Evolutionary conservation across 2,329 filamentous ascomycete genomes (phyloP).

Genomic region (Phyllosticta capitalensis): DNA sequence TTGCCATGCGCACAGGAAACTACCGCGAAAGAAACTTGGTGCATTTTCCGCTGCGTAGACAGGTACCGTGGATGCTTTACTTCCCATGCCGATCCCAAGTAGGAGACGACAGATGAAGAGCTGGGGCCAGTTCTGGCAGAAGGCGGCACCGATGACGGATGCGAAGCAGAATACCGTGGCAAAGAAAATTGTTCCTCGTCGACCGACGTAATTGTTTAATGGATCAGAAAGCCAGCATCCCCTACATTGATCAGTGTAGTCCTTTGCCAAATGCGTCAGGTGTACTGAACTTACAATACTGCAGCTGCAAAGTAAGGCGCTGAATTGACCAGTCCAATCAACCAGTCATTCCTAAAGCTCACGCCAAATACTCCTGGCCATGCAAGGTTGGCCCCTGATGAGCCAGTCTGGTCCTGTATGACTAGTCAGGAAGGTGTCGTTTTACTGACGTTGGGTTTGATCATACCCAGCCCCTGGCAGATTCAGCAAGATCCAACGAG

Average conservation of each 20-base stretch:
- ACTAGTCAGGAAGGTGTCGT: neutral
- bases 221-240: constrained; percentile 68
- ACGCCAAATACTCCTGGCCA: constrained; percentile 49
- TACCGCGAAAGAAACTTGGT: constrained; percentile 59
- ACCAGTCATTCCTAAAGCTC: constrained; percentile 35
- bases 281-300: constrained; percentile 31
- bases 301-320: constrained; percentile 58
- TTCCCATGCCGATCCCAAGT: constrained; percentile 68
- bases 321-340: constrained; percentile 53
- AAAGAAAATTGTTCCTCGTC: constrained; percentile 66
- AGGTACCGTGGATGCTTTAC: constrained; percentile 67
- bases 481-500: neutral
- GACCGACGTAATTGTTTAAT: constrained; percentile 60
- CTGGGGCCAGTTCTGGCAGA: constrained; percentile 62
- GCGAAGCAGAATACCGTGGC: constrained; percentile 57
- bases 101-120: constrained; percentile 62
- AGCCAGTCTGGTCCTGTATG: constrained; percentile 48
- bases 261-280: too few species aligned
- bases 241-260: neutral
- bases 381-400: constrained; percentile 46
- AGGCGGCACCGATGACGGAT: constrained; percentile 42
- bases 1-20: constrained; percentile 77
- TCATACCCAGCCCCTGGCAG: neutral
- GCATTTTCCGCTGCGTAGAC: constrained; percentile 69
- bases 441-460: neutral